Conservation (phyloP, 2,329 filamentous ascomycete species). For the Ceratocystis eucalypticola region DNA sequence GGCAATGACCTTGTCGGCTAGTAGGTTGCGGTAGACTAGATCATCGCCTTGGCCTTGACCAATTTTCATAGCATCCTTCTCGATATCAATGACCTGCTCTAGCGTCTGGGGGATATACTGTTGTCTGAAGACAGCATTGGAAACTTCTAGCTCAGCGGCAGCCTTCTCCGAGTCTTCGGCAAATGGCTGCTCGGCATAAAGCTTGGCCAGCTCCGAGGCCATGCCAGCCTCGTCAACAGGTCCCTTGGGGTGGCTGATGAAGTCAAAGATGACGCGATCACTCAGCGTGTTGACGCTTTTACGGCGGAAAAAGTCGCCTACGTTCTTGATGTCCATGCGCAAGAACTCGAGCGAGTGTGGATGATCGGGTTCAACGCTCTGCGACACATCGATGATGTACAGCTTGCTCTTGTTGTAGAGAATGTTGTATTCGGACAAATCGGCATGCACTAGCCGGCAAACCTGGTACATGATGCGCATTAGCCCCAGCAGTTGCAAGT, state of each 20-base stretch:
- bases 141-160: conserved; percentile 52
- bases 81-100: conserved; percentile 91
- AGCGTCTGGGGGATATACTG: conserved; percentile 95
- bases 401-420: conserved; percentile 72
- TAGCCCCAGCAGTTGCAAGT: conserved; percentile 69
- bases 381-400: conserved; percentile 94
- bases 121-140: conserved; percentile 86
- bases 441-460: conserved; percentile 84
- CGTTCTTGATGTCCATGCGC: conserved; percentile 97
- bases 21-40: conserved; percentile 73
- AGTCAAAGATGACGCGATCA: conserved; percentile 71
- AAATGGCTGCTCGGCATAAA: conserved; percentile 46
- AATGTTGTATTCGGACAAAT: conserved; percentile 96
- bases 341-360: conserved; percentile 84
- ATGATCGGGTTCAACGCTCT: conserved; percentile 94
- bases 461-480: conserved; percentile 91
- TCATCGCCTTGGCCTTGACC: conserved; percentile 58
- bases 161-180: conserved; percentile 38
- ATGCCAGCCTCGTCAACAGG: conserved; percentile 49
- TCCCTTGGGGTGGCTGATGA: conserved; percentile 54
- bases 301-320: conserved; percentile 79
- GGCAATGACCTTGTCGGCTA: conserved; percentile 53
- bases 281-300: conserved; percentile 70
- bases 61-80: conserved; percentile 72
- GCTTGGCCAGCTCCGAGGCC: conserved; percentile 45